Conservation (phyloP, 495 filamentous ascomycete genomes). For the Lasiosphaeria hispida region DNA sequence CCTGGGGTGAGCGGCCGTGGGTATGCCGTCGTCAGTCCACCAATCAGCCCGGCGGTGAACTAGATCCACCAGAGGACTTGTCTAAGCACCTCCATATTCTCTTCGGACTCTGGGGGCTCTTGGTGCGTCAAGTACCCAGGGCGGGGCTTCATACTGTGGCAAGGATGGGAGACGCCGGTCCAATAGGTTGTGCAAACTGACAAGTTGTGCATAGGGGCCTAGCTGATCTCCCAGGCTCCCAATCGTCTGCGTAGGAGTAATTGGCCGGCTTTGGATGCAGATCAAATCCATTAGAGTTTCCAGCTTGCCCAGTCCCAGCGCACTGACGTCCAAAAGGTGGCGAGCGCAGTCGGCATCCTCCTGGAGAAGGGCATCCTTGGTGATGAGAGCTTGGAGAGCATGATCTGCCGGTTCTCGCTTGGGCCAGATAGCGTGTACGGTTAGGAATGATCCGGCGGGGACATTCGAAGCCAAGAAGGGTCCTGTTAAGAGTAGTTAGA, state of each 20-base stretch:
- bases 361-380: neutral
- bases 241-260: neutral
- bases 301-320: conserved; percentile 3
- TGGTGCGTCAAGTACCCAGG: neutral
- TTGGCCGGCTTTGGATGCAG: neutral
- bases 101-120: neutral
- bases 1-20: no score
- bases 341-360: neutral
- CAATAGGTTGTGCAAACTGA: neutral
- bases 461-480: neutral
- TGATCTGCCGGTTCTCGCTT: neutral
- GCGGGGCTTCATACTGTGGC: neutral
- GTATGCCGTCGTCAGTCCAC: no score
- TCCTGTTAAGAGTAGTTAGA: neutral
- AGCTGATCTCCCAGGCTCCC: neutral
- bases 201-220: neutral
- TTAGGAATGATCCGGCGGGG: neutral
- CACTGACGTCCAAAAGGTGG: neutral
- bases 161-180: neutral
- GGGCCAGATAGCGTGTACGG: neutral
- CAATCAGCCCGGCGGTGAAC: no score
- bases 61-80: no score
- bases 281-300: neutral
- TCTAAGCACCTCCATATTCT: no score
- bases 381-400: neutral